These are phyloP conservation scores for Avena insularis DNA, from an alignment of 176 grass and related monocot genomes.

Conservation along the genomic window DNA sequence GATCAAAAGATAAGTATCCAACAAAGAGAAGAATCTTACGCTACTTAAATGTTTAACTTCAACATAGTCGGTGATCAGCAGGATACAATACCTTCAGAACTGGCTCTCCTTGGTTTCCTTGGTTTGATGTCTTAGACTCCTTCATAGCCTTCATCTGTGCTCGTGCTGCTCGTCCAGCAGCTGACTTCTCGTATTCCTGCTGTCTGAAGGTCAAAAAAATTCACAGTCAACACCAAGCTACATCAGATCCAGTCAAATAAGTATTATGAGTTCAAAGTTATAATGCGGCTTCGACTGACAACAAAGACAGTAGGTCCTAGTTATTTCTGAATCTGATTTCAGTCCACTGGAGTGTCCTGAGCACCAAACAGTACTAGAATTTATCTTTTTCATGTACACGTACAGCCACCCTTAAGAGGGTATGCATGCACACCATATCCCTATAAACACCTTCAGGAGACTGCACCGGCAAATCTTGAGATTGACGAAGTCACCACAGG, in stretches of 20 bases:
- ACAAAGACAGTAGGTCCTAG: not conserved
- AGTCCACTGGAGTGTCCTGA: not conserved
- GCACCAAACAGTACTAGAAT: not conserved
- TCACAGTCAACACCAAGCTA: not conserved
- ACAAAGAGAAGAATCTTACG: constrained; percentile 10
- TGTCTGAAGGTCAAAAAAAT: constrained; percentile 54
- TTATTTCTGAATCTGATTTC: constrained; percentile 14
- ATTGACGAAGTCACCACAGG: too few relatives aligned
- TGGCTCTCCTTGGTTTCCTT: constrained; percentile 81
- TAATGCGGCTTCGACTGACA: not conserved
- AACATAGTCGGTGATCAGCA: not conserved
- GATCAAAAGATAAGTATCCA: constrained; percentile 14
- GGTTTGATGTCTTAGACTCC: constrained; percentile 64
- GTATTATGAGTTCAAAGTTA: not conserved
- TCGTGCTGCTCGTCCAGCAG: constrained; percentile 79
- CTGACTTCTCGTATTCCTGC: constrained; percentile 80
- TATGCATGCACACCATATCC: too few relatives aligned
- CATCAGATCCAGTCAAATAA: not conserved
- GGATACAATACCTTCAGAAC: constrained; percentile 75
- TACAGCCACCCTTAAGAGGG: too few relatives aligned
- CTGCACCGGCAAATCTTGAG: too few relatives aligned
- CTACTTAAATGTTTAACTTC: not conserved
- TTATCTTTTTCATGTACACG: not conserved
- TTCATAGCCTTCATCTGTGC: constrained; percentile 87
- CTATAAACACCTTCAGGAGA: too few relatives aligned